Base-by-base conservation (phyloP, 2,329 filamentous ascomycete genomes). In the Cladophialophora psammophila region DNA sequence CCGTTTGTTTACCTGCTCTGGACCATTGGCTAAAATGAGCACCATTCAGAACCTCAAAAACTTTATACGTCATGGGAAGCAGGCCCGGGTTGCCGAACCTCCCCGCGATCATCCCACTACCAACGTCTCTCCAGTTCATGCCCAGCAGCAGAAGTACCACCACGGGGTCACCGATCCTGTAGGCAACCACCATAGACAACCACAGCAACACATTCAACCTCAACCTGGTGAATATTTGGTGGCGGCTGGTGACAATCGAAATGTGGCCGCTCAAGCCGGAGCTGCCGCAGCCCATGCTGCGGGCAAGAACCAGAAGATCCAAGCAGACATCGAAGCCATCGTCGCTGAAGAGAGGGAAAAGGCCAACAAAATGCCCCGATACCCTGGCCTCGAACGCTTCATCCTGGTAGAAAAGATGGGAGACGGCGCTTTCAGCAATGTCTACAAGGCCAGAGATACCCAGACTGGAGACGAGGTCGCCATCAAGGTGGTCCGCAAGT, bases 401-500 rank as follows among this genome's bases (percentile, higher is more conserved):
- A 88, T 90, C 62, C 83, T 97, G 38, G 66, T 95, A 60, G 94
- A 97, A 81, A 98, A 98, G 86, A 99, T 99, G 94, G 95, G 95
- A 71, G 95, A 98, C 74, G 95, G 95, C 69, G 95, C 95, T 68
- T 99, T 99, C 85, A 98, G 94, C 84, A 98, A 98, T 76, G 95
- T 99, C 71, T 99, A 98, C 80, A 90, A 92, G 45, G 95, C 95
- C 42, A 87, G 86, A 72, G 95, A 99, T 78, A 85, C 80, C 54
- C 84, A 89, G 69, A 86, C 87, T 70, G 88, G 87, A 72, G 67
- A 69, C 38, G 90, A 98, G 77, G 93, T 95, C 38, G 95, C 94
- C 74, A 98, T 99, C 85, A 99, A 99, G 81, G 95, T 99, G 60
- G 95, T 99, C 71, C 91, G 95, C 76, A 98, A 98, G 82, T 98